phyloP scores from a whole-genome alignment of 2,329 filamentous ascomycete species.

The Penicillium sp. region DNA sequence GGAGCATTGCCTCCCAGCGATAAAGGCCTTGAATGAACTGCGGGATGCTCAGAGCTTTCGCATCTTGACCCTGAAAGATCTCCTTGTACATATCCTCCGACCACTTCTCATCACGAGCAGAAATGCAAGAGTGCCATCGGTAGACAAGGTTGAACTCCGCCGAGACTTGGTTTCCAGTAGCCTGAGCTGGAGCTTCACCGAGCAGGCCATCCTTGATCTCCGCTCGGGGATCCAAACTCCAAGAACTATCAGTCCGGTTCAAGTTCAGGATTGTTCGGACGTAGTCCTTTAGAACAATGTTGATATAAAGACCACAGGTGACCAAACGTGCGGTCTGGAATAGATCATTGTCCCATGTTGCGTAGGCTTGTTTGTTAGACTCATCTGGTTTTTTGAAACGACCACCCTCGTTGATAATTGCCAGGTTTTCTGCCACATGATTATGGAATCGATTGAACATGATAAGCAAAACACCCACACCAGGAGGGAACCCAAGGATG shows the following conservation, averaged over 20 bases:
- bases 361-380: conserved; percentile 35
- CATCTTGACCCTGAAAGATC: conserved; percentile 44
- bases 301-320: conserved; percentile 56
- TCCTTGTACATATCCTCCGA: conserved; percentile 56
- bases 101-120: conserved; percentile 62
- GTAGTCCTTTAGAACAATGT: conserved; percentile 60
- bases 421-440: conserved; percentile 62
- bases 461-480: conserved; percentile 66
- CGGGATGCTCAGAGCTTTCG: conserved; percentile 34
- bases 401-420: conserved; percentile 66
- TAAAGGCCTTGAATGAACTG: conserved; percentile 44
- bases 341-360: conserved; percentile 42
- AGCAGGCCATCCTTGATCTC: conserved; percentile 53
- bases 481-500: conserved; percentile 65
- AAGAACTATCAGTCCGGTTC: conserved; percentile 59
- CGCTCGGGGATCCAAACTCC: conserved; percentile 65
- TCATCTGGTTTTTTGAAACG: conserved; percentile 61
- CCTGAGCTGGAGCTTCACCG: conserved; percentile 52
- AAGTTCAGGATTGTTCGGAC: conserved; percentile 62
- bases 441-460: conserved; percentile 73
- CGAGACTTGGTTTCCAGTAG: conserved; percentile 66
- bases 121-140: conserved; percentile 64
- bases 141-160: conserved; percentile 70
- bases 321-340: conserved; percentile 60
- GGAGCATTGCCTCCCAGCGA: conserved; percentile 43